phyloP scores from a whole-genome alignment of 805 yeast genomes.

The Pichia kluyveri region DNA sequence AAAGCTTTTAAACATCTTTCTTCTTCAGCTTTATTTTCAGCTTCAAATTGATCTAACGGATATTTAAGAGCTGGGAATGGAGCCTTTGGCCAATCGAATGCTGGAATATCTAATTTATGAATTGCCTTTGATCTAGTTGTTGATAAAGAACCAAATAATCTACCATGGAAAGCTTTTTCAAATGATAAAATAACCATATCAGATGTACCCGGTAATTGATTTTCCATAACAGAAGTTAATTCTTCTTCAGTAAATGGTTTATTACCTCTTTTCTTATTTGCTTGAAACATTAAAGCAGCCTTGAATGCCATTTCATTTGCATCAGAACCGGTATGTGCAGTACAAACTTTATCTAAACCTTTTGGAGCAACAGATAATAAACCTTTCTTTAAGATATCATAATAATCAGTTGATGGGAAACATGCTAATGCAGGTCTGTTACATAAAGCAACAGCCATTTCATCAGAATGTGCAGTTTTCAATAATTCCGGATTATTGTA shows the following conservation, averaged over 20 bases:
- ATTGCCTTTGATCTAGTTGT: slow-evolving; percentile 49
- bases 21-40: slow-evolving; percentile 42
- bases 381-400: slow-evolving; percentile 35
- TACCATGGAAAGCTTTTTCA: slow-evolving; percentile 48
- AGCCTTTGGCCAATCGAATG: slow-evolving; percentile 51
- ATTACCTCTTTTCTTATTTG: slow-evolving; percentile 38
- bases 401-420: slow-evolving; percentile 52
- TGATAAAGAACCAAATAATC: slow-evolving; percentile 47
- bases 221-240: slow-evolving; percentile 39
- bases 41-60: slow-evolving; percentile 64
- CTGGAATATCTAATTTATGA: slow-evolving; percentile 52
- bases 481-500: slow-evolving; percentile 60
- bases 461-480: slow-evolving; percentile 47
- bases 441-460: slow-evolving; percentile 55
- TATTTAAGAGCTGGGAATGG: slow-evolving; percentile 73
- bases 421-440: slow-evolving; percentile 64
- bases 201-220: slow-evolving; percentile 43
- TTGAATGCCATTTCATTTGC: slow-evolving; percentile 66
- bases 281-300: slow-evolving; percentile 61
- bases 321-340: slow-evolving; percentile 59
- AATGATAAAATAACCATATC: slow-evolving; percentile 46
- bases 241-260: slow-evolving; percentile 38
- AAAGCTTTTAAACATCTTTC: slow-evolving; percentile 36
- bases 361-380: slow-evolving; percentile 57
- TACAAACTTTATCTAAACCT: slow-evolving; percentile 52